A percentile compares a stretch with the other conserved stretches of the same genome.
phyloP scores from a whole-genome alignment of 495 filamentous ascomycete species.

The Extremus antarcticus region DNA sequence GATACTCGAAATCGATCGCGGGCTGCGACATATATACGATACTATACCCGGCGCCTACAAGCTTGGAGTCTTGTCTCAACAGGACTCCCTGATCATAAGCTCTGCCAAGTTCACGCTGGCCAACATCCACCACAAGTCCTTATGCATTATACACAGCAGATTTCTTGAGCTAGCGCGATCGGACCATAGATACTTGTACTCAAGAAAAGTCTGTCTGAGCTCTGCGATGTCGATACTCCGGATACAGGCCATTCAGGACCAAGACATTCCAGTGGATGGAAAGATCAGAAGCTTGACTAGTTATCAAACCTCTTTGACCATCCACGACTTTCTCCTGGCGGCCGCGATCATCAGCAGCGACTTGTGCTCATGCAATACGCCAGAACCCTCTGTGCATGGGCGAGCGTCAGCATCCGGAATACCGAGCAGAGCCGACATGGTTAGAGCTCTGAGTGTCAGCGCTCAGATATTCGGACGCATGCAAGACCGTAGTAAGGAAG shows the following conservation, averaged over 20 bases:
- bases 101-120: neutral
- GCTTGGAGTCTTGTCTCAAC: neutral
- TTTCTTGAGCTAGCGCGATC: neutral
- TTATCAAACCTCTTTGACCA: neutral
- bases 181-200: neutral
- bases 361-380: neutral
- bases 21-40: neutral
- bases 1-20: neutral
- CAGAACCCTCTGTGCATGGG: neutral
- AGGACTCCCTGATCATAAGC: neutral
- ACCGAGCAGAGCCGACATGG: neutral
- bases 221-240: neutral
- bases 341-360: neutral
- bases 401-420: neutral
- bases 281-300: neutral
- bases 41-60: neutral
- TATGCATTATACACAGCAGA: neutral
- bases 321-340: neutral
- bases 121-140: neutral
- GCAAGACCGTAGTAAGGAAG: neutral
- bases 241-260: slow-evolving; percentile 1
- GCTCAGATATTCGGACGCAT: neutral
- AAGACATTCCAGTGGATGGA: neutral
- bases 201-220: neutral
- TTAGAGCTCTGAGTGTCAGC: neutral